Evolutionary conservation across 768 basidiomycete genomes (phyloP).

Genomic region (Neoboletus magnificus): DNA sequence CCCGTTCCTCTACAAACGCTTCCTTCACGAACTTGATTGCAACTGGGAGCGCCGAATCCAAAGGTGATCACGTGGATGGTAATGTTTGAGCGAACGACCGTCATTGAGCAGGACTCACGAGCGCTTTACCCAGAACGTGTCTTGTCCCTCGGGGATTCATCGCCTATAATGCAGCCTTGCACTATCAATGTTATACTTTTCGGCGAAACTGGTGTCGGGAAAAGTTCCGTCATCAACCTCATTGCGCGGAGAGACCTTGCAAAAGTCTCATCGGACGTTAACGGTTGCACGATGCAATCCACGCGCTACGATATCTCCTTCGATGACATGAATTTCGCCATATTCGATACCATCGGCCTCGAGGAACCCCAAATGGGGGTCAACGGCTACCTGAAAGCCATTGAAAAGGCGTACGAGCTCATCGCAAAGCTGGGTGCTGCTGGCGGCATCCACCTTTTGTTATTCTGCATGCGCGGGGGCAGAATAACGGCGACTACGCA

Average conservation of each 20-base stretch:
- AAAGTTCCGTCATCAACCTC: slow-evolving; percentile 32
- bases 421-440: slow-evolving; percentile 25
- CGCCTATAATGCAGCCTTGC: neutral
- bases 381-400: slow-evolving; percentile 25
- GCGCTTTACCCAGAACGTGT: neutral
- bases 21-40: neutral
- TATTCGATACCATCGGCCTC: slow-evolving; percentile 38
- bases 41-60: neutral
- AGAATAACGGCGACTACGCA: slow-evolving; percentile 35
- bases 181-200: slow-evolving; percentile 39
- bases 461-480: slow-evolving; percentile 41
- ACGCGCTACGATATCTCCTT: slow-evolving; percentile 28
- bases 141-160: neutral
- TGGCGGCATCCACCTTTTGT: slow-evolving; percentile 41
- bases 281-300: slow-evolving; percentile 36
- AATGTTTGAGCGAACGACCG: neutral
- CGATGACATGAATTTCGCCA: slow-evolving; percentile 12
- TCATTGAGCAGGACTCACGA: slow-evolving; percentile 6
- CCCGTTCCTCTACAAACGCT: slow-evolving; percentile 1
- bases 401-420: slow-evolving; percentile 32
- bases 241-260: slow-evolving; percentile 25
- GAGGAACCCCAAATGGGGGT: slow-evolving; percentile 31
- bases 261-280: slow-evolving; percentile 25
- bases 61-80: neutral
- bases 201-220: slow-evolving; percentile 39